Base-by-base conservation (phyloP, 2,329 filamentous ascomycete genomes). In the Colletotrichum liriopes region DNA sequence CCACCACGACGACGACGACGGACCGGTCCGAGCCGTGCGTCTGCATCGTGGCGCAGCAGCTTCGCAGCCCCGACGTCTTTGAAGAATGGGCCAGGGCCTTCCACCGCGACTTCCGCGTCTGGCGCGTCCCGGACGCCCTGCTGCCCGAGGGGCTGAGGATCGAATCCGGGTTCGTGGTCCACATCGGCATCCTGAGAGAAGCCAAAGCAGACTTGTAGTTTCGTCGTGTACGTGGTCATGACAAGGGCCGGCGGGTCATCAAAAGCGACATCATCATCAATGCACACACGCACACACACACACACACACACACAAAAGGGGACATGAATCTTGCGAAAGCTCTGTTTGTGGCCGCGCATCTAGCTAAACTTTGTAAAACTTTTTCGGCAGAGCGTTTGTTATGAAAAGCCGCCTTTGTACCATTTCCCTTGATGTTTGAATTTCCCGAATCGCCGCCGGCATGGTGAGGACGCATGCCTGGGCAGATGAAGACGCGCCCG, bases 31-130 rank as follows among this genome's bases (percentile, higher is more conserved):
- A 73, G 23, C 88, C 93, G 3, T 93, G 93, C 6, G 75, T 98
- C 0, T 95, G 93, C 78, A 82, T 98, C 7, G 88, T 98, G 62
- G 96, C 94, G 32, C 96, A 98, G 84, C 96, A 98, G 82, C 88
- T 98, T 60, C 90, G 96, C 39, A 92, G 94, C 37, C 90, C 93
- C 2, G 93, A 95, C 43, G 94, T 98, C 7, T 96, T 98, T 76
- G 92, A 96, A 77, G 84, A 86, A 18, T 98, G 95, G 94, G 83
- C 98, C 60, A 85, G 85, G 73, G 88, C 89, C 64, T 95, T 98
- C 75, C 82, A 89, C 72, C 79, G 79, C 41, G 79, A 81, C 11
- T 98, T 98, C 77, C 85, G 86, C 14, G 90, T 93, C 9, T 98
- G 95, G 94, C 88, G 93, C 69, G 81, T 98, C 7, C 90, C 91